Evolutionary conservation across 192 early-diverging fungal species (phyloP).

Genomic region (Rhizoclosmatium globosum): DNA sequence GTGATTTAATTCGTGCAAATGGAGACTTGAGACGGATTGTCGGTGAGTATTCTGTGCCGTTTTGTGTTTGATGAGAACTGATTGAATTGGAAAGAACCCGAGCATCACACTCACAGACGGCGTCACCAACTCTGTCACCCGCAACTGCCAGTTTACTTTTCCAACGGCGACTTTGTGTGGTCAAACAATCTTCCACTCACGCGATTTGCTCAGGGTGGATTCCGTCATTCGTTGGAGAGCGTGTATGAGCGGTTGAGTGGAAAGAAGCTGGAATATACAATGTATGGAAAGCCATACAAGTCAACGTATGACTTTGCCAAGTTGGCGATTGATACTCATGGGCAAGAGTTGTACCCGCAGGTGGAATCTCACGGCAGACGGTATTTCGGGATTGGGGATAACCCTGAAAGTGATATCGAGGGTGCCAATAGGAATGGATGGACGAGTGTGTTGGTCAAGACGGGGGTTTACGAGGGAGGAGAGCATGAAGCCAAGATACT

Average conservation of each 20-base stretch:
- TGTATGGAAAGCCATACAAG: constrained; percentile 83
- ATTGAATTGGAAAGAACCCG: constrained; percentile 39
- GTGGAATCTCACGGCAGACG: not conserved
- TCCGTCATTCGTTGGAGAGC: constrained; percentile 72
- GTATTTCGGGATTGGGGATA: constrained; percentile 38
- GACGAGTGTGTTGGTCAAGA: constrained; percentile 47
- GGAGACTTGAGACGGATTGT: constrained; percentile 11
- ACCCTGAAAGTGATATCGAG: constrained; percentile 43
- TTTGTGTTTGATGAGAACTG: not conserved
- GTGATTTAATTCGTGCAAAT: constrained; percentile 67
- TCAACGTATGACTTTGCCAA: constrained; percentile 70
- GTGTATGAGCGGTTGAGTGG: constrained; percentile 64
- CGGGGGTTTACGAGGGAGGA: constrained; percentile 51
- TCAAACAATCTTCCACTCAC: constrained; percentile 82
- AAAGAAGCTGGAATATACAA: constrained; percentile 64
- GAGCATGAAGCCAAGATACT: constrained; percentile 44
- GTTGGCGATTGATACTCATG: constrained; percentile 29
- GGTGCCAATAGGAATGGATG: constrained; percentile 52
- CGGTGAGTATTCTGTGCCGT: not conserved
- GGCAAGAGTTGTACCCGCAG: not conserved
- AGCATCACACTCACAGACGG: constrained; percentile 1
- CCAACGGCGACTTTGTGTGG: constrained; percentile 71
- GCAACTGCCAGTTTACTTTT: constrained; percentile 77
- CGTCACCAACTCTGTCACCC: constrained; percentile 26
- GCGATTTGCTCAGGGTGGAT: constrained; percentile 85